Evolutionary conservation across 2,329 filamentous ascomycete species (phyloP).

Genomic region (Talaromyces marneffei): DNA sequence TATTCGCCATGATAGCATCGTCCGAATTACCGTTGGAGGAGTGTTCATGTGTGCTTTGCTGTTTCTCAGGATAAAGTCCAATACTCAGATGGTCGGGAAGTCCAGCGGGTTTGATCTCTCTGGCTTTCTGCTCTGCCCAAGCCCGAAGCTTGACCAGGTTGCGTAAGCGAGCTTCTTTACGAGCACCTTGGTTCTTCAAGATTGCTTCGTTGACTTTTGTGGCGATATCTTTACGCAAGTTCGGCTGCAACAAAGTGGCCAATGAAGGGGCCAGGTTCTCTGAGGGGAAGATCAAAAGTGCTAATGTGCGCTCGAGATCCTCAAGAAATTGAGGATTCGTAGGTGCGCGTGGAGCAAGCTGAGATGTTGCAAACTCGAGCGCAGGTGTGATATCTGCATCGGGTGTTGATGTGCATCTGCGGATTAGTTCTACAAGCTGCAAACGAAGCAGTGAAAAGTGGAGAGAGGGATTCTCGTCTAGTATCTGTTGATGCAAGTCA

Average conservation of each 20-base stretch:
- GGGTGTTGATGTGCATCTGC: constrained; percentile 60
- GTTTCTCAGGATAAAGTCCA: constrained; percentile 35
- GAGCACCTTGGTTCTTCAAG: constrained; percentile 63
- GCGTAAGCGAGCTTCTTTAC: constrained; percentile 74
- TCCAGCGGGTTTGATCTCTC: constrained; percentile 40
- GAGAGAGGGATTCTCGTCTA: constrained; percentile 74
- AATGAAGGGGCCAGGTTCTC: constrained; percentile 72
- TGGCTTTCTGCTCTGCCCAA: constrained; percentile 68
- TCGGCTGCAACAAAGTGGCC: constrained; percentile 69
- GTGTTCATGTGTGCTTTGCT: constrained; percentile 19
- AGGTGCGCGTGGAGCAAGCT: constrained; percentile 80
- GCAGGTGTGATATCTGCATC: constrained; percentile 72
- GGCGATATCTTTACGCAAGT: constrained; percentile 76
- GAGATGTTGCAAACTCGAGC: constrained; percentile 77
- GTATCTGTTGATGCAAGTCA: constrained; percentile 54
- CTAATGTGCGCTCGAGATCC: constrained; percentile 89
- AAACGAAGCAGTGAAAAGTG: constrained; percentile 87
- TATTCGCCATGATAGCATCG: constrained; percentile 40
- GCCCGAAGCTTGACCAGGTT: constrained; percentile 73
- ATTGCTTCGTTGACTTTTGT: constrained; percentile 85
- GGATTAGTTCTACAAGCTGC: constrained; percentile 90
- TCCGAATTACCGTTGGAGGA: constrained; percentile 26
- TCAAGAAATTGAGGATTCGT: constrained; percentile 74
- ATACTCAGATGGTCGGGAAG: constrained; percentile 42
- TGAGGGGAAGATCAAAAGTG: constrained; percentile 79